These are phyloP conservation scores for Tuber magnatum DNA, from an alignment of 495 filamentous ascomycete genomes.

Conservation along the genomic window DNA sequence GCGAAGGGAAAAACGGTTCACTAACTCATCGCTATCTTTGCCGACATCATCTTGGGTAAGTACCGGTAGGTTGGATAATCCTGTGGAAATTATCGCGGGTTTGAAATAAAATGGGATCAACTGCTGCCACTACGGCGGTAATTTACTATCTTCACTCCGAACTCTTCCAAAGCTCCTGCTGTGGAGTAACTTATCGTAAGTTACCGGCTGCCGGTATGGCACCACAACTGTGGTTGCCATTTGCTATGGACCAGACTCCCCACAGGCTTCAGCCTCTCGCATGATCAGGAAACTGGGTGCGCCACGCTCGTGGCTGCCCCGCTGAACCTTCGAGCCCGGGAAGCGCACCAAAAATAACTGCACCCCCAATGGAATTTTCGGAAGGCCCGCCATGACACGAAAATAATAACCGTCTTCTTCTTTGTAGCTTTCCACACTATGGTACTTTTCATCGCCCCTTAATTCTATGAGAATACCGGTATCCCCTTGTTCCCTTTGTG, in stretches of 20 bases:
- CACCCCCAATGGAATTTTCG: neutral
- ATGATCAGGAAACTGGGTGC: neutral
- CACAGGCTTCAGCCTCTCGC: neutral
- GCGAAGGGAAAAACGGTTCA: neutral
- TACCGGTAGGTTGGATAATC: neutral
- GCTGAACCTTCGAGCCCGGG: neutral
- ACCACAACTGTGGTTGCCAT: too few species aligned
- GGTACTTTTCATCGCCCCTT: neutral
- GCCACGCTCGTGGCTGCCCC: neutral
- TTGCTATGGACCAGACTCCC: neutral
- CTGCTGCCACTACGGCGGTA: too few species aligned
- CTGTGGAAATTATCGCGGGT: neutral
- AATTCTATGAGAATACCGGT: neutral
- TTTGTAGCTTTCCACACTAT: neutral
- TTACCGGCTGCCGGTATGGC: too few species aligned
- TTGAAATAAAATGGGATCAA: neutral
- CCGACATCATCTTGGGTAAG: conserved; percentile 2
- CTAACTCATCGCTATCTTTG: neutral
- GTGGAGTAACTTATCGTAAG: too few species aligned
- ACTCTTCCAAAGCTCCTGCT: neutral
- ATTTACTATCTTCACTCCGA: neutral
- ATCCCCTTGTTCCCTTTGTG: neutral
- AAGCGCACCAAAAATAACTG: neutral
- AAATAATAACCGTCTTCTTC: neutral
- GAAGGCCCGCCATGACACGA: neutral